A percentile compares a stretch with the other conserved stretches of the same genome.
These are phyloP conservation scores for Fraxinus nigra DNA, from an alignment of 305 asterid species.

Conservation along the genomic window DNA sequence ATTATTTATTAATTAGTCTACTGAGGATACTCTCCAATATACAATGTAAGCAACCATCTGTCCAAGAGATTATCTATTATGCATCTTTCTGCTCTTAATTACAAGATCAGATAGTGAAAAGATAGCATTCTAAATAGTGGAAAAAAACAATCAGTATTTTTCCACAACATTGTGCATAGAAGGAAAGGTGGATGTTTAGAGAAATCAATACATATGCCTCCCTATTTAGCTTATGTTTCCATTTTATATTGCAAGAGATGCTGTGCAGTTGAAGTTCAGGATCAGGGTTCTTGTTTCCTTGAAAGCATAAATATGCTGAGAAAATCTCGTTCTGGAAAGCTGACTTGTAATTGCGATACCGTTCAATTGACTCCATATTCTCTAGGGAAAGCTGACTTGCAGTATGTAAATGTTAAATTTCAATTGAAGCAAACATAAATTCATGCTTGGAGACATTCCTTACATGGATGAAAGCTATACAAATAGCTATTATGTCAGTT, in stretches of 20 bases:
- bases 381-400: background rate
- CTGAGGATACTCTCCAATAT: slow-evolving; percentile 83
- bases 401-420: background rate
- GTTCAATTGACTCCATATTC: background rate
- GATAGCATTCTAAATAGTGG: background rate
- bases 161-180: background rate
- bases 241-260: background rate
- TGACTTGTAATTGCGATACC: background rate
- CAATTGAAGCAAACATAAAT: background rate
- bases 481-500: background rate
- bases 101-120: slow-evolving; percentile 4
- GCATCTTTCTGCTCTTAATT: slow-evolving; percentile 3
- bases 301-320: background rate
- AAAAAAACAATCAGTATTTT: background rate
- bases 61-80: background rate
- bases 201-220: background rate
- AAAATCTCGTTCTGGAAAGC: background rate
- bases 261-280: background rate
- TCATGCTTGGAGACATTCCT: background rate
- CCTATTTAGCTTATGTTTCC: slow-evolving; percentile 8
- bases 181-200: background rate
- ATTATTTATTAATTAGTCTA: slow-evolving; percentile 70
- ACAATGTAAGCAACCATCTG: slow-evolving; percentile 56
- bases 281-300: background rate
- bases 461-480: background rate